Percentiles rank a stretch among this genome's conserved stretches.
Evolutionary conservation across 2,329 filamentous ascomycete species (phyloP).

Genomic region (Penicillium sp.): DNA sequence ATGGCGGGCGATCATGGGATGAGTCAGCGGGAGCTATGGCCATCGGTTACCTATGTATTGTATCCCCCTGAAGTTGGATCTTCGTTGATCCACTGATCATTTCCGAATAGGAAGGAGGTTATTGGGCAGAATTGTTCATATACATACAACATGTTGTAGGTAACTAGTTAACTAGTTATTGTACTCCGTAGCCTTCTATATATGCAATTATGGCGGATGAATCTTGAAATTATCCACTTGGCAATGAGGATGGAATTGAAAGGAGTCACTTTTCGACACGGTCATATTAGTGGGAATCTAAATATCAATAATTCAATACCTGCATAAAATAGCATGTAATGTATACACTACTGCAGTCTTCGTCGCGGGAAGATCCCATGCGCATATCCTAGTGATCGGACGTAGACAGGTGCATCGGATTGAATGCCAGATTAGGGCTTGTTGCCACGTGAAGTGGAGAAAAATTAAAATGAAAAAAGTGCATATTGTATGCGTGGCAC

Average conservation of each 20-base stretch:
- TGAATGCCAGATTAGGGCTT: constrained; percentile 27
- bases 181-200: neutral
- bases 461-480: neutral
- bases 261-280: neutral
- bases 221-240: neutral
- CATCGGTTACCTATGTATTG: constrained; percentile 21
- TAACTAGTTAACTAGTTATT: neutral
- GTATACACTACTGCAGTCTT: constrained; percentile 1
- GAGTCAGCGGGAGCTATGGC: constrained; percentile 27
- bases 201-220: neutral
- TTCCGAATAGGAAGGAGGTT: constrained; percentile 26
- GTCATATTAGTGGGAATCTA: neutral
- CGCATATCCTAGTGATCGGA: constrained; percentile 3
- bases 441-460: constrained; percentile 9
- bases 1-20: constrained; percentile 10
- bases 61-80: constrained; percentile 10
- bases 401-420: constrained; percentile 24
- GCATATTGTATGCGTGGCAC: neutral
- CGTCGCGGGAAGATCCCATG: constrained; percentile 9
- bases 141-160: neutral
- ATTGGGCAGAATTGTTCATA: constrained; percentile 2
- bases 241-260: neutral
- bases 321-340: neutral
- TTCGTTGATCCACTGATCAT: constrained; percentile 14
- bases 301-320: neutral